Base-by-base conservation (phyloP, 2,329 filamentous ascomycete species). In the Pseudogymnoascus sp. region DNA sequence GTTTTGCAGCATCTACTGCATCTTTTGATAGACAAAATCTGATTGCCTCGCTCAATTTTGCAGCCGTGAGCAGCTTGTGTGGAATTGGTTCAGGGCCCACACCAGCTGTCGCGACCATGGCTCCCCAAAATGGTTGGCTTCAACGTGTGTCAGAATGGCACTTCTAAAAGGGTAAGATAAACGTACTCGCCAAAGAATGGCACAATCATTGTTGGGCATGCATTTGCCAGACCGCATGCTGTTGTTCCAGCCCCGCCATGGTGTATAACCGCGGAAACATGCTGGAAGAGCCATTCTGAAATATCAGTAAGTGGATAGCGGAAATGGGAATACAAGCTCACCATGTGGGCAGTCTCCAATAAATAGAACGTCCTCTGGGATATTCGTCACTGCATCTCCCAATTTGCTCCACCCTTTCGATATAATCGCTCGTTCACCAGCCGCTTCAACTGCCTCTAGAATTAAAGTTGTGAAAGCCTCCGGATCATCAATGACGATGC, bases 81-180 rank as follows among this genome's bases (percentile, higher is more conserved):
- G 74, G 72, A 5, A 77, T 73, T 0, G 76, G 72, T n/a, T 70
- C 59, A 8, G 75, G 76, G 2, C 77, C 77, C 5, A 76, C 77
- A n/a, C 76, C 76, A 2, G 75, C 75, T 26, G 68, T 67, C 2
- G 71, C 71, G 1, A 78, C 71, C 75, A 78, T 78, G 10, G 72
- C 67, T 10, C 74, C 76, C 77, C 77, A 79, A 64, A 78, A 79
- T n/a, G 75, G 75, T 65, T 78, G 77, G 59, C 68, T 70, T 37
- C 2, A 2, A 62, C 3, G 11, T 11, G 12, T 1, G 6, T 49
- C 39, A 60, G 26, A 58, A 35, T 4, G 12, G 3, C 16, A 26
- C n/a, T 59, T 8, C 10, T 19, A 33, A 55, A 59, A 12, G n/a
- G n/a, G 35, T n/a, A 8, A n/a, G 16, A 8, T 29, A 5, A 0